These are phyloP conservation scores for Zanthoxylum bungeanum DNA, from an alignment of 345 rosid genomes.

Conservation along the genomic window DNA sequence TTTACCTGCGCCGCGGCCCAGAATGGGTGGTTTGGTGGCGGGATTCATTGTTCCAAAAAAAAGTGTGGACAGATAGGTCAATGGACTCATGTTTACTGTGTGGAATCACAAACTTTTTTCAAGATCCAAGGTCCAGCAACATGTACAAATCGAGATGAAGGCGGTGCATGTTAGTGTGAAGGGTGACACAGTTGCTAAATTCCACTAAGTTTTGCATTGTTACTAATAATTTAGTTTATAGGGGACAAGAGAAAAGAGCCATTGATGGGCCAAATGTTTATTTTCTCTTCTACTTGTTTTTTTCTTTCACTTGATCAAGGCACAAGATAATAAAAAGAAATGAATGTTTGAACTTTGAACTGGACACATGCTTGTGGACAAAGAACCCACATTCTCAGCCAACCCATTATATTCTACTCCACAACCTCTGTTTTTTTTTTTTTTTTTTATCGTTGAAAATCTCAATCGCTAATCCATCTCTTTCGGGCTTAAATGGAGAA, in stretches of 20 bases:
- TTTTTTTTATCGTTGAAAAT: too few species aligned
- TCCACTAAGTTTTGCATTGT: neutral
- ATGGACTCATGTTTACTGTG: neutral
- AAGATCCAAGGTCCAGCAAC: neutral
- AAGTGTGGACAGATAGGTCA: neutral
- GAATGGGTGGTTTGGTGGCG: too few species aligned
- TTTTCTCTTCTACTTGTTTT: slow-evolving; percentile 23
- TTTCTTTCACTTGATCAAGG: slow-evolving; percentile 20
- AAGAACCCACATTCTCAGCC: slow-evolving; percentile 18
- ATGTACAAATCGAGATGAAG: neutral
- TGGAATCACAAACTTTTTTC: neutral
- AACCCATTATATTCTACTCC: slow-evolving; percentile 4
- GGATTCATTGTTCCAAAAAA: too few species aligned
- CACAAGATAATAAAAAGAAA: slow-evolving; percentile 34
- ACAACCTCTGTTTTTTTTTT: neutral
- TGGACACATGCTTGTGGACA: slow-evolving; percentile 51
- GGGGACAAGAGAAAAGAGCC: slow-evolving; percentile 42
- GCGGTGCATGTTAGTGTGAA: slow-evolving; percentile 7
- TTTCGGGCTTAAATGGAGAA: too few species aligned
- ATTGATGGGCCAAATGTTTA: slow-evolving; percentile 25
- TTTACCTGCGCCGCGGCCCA: too few species aligned
- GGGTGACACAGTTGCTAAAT: slow-evolving; percentile 14
- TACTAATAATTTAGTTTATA: slow-evolving; percentile 6
- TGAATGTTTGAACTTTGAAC: slow-evolving; percentile 17
- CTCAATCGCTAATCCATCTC: too few species aligned